These are phyloP conservation scores for Aspergillus eucalypticola DNA, from an alignment of 2,329 filamentous ascomycete genomes.

Conservation along the genomic window DNA sequence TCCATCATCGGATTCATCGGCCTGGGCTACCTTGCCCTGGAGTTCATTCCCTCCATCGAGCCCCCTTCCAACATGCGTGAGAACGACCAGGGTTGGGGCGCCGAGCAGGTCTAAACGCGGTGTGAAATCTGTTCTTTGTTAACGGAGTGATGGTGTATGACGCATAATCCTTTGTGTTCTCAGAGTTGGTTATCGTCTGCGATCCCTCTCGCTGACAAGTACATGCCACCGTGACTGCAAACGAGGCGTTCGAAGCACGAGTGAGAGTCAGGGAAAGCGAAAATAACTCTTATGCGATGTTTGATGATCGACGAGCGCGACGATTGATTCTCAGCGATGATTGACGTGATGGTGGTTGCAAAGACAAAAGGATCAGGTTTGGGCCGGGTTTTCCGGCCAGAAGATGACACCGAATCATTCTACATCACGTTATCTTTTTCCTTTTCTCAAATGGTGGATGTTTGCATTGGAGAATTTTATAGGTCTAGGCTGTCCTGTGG, in stretches of 20 bases:
- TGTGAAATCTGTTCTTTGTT: background rate
- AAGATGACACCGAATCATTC: background rate
- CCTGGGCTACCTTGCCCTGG: slow-evolving; percentile 72
- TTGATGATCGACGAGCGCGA: slow-evolving; percentile 26
- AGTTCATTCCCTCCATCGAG: slow-evolving; percentile 77
- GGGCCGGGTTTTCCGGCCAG: background rate
- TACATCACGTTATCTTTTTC: background rate
- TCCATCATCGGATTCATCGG: slow-evolving; percentile 76
- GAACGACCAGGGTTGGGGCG: slow-evolving; percentile 72
- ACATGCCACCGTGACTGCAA: background rate
- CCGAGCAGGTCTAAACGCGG: slow-evolving; percentile 67
- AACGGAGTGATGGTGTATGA: background rate
- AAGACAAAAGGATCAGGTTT: background rate
- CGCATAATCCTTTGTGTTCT: slow-evolving; percentile 1
- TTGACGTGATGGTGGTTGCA: slow-evolving; percentile 11
- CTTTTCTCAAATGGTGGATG: background rate
- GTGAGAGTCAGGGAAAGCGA: background rate
- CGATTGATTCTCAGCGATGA: slow-evolving; percentile 22
- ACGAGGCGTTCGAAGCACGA: slow-evolving; percentile 7
- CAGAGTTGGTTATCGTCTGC: background rate
- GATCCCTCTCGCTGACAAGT: background rate
- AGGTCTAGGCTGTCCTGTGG: background rate
- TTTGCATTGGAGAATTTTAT: background rate
- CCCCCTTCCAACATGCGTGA: slow-evolving; percentile 81
- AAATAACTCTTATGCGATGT: slow-evolving; percentile 18